Percentiles rank a stretch among this genome's conserved stretches.
phyloP scores from a whole-genome alignment of 495 filamentous ascomycete genomes.

The Delitschia confertaspora region DNA sequence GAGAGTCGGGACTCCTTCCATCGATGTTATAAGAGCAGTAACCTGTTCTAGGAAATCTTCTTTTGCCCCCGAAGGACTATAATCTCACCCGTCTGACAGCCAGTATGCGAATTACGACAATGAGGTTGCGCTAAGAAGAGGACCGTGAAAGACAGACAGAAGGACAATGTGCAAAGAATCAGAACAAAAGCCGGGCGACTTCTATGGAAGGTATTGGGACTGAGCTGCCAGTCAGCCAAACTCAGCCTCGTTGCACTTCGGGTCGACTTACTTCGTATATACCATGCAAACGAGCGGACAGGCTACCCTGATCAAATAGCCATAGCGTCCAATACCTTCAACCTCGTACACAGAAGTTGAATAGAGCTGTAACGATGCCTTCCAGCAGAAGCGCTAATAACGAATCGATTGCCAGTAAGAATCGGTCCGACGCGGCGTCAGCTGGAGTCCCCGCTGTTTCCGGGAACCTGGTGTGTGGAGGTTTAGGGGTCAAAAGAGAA shows the following conservation, averaged over 20 bases:
- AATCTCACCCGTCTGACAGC: background rate
- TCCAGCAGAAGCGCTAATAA: too few species aligned
- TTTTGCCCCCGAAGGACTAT: slow-evolving; percentile 2
- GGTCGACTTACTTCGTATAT: background rate
- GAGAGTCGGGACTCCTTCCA: slow-evolving; percentile 23
- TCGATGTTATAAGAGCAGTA: slow-evolving; percentile 5
- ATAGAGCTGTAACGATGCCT: background rate
- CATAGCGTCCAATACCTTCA: background rate
- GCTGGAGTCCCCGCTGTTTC: background rate
- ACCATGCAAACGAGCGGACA: slow-evolving; percentile 9
- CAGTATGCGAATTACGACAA: background rate
- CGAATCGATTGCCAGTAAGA: background rate
- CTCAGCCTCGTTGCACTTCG: slow-evolving; percentile 4
- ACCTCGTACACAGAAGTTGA: background rate
- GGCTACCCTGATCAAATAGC: slow-evolving; percentile 1
- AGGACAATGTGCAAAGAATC: background rate
- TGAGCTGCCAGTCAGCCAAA: background rate
- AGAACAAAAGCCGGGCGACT: background rate
- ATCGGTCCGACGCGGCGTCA: background rate
- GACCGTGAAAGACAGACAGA: background rate
- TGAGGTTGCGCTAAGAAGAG: background rate
- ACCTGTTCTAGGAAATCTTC: background rate
- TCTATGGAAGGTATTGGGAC: slow-evolving; percentile 1
- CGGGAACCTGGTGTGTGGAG: background rate
- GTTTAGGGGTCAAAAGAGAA: too few species aligned